Evolutionary conservation across 345 rosid species (phyloP), one percentile per base, ranked within the genome.

Genomic region (Heritiera littoralis): DNA sequence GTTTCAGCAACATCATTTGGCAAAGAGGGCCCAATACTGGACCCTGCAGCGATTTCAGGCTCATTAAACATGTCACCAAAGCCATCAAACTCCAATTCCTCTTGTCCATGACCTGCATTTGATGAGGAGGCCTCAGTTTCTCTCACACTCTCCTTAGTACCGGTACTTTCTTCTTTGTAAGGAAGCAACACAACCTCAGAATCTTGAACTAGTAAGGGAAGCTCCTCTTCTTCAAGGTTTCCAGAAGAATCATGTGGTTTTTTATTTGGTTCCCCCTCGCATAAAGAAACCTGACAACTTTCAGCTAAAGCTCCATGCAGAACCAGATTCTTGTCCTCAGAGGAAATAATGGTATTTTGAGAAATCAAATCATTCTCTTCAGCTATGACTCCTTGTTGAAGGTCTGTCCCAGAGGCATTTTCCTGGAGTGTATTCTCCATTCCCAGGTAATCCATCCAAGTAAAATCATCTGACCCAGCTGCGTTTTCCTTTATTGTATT

Each of bases 41-140:
- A 91, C 60, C 86, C 94, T 45, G 78, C 79, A 32, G 82, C 73
- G 72, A 72, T 75, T 72, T 93, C 98, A 15, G 98, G 99, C 85
- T 96, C 99, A 66, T 88, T 89, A 78, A 96, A 96, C 80, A 96
- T 87, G 79, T 89, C 98, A 20, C 97, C 98, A 81, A 94, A 83
- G 80, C 95, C 98, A 78, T 87, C 92, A 86, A 91, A 94, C 59
- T 88, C 97, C 52, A 71, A 72, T 82, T 89, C 91, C 49, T 90
- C 95, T 79, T 85, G 88, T 77, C 85, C 80, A 49, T 61, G 77
- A 70, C 88, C 85, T 55, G 79, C 85, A 82, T 74, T 80, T 40
- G 89, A 84, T 9, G 97, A 89, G 28, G 93, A 85, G 64, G 88
- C 86, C 78, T 83, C 93, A 54, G 77, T 86, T 86, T 89, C 92